phyloP scores from a whole-genome alignment of 2,329 filamentous ascomycete genomes.

The Chrysoporthe cubensis region DNA sequence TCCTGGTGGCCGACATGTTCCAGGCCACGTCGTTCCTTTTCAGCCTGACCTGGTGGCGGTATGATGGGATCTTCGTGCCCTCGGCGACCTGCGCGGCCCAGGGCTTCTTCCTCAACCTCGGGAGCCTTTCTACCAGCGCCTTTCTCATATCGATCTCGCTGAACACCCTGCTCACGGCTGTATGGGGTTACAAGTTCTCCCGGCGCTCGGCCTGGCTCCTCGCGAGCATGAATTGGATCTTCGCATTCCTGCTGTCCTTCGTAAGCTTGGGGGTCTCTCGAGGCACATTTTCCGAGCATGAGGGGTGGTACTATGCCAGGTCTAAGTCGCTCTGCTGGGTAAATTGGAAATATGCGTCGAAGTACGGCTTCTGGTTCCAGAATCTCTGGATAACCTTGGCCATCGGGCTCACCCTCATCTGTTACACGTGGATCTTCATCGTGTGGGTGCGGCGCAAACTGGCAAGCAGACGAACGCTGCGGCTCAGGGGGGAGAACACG shows the following conservation, averaged over 20 bases:
- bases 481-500: conserved; percentile 28
- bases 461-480: conserved; percentile 31
- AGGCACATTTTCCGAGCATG: conserved; percentile 36
- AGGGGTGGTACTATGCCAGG: conserved; percentile 17
- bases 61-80: conserved; percentile 57
- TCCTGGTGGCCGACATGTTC: conserved; percentile 69
- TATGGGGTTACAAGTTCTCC: conserved; percentile 57
- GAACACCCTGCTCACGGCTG: conserved; percentile 68
- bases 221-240: conserved; percentile 59
- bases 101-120: conserved; percentile 69
- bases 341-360: not conserved
- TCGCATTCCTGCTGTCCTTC: conserved; percentile 61
- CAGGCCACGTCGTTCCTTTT: conserved; percentile 67
- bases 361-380: conserved; percentile 10
- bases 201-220: conserved; percentile 52
- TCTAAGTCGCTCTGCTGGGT: conserved; percentile 13
- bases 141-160: conserved; percentile 69
- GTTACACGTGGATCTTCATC: conserved; percentile 48
- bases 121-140: conserved; percentile 67
- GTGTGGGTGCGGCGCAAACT: conserved; percentile 38
- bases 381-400: conserved; percentile 63
- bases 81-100: conserved; percentile 63
- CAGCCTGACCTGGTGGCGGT: conserved; percentile 61
- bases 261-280: conserved; percentile 50
- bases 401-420: conserved; percentile 41